These are phyloP conservation scores for Apophysomyces sp. DNA, from an alignment of 371 early-diverging fungal species.

Conservation along the genomic window DNA sequence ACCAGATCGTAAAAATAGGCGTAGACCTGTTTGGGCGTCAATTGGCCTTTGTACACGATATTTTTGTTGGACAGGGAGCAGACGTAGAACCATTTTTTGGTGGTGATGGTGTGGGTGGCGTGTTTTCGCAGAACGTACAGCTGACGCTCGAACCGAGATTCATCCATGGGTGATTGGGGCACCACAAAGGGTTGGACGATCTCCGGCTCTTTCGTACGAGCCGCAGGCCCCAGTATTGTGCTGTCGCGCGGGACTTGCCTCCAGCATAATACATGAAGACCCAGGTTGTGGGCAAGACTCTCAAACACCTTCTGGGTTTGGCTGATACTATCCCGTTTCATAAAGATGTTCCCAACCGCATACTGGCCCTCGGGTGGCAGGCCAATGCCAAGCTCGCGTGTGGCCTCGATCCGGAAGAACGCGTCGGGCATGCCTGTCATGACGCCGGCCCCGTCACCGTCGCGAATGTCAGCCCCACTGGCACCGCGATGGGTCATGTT, in stretches of 20 bases:
- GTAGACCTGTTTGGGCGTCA: constrained; percentile 88
- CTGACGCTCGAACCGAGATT: constrained; percentile 67
- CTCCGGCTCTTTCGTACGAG: constrained; percentile 86
- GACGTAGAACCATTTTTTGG: constrained; percentile 88
- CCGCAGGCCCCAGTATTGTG: constrained; percentile 87
- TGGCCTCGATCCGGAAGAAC: constrained; percentile 69
- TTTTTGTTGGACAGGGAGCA: constrained; percentile 88
- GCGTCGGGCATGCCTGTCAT: constrained; percentile 94
- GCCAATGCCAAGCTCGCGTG: constrained; percentile 51
- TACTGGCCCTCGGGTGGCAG: constrained; percentile 83
- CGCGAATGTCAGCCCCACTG: constrained; percentile 83
- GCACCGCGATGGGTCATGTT: constrained; percentile 94
- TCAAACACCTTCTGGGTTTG: constrained; percentile 80
- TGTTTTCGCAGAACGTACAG: constrained; percentile 87
- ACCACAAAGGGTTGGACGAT: constrained; percentile 92
- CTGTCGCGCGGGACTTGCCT: constrained; percentile 85
- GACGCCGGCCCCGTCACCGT: constrained; percentile 90
- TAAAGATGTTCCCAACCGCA: constrained; percentile 92
- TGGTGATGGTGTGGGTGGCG: constrained; percentile 71
- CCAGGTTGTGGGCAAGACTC: constrained; percentile 64
- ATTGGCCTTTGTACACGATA: constrained; percentile 93
- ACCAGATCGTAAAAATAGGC: constrained; percentile 84
- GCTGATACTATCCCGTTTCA: constrained; percentile 62
- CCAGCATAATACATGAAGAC: constrained; percentile 87
- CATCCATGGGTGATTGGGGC: constrained; percentile 2